Conservation (phyloP, 345 rosid species). For the Ceriops tagal region DNA sequence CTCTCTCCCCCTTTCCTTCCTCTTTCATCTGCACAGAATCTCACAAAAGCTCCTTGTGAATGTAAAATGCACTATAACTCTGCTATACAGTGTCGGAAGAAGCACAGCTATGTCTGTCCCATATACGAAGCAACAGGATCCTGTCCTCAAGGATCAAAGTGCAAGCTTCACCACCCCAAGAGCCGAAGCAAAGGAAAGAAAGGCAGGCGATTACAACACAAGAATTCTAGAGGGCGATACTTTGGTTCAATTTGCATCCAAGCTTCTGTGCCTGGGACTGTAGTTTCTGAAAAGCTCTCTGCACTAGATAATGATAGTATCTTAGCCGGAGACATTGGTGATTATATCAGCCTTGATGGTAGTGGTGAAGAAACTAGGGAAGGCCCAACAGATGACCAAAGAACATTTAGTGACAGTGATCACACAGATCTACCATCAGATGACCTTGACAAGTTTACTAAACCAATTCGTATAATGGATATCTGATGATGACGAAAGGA, state of each 20-base stretch:
- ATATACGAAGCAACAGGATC: conserved; percentile 65
- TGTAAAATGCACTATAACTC: conserved; percentile 35
- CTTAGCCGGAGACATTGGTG: conserved; percentile 35
- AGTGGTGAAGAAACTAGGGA: conserved; percentile 48
- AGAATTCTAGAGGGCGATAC: conserved; percentile 56
- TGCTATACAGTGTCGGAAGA: conserved; percentile 89
- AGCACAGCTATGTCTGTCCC: conserved; percentile 90
- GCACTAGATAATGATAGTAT: conserved; percentile 19
- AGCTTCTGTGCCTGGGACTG: conserved; percentile 31
- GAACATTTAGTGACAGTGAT: conserved; percentile 29
- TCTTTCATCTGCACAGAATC: conserved; percentile 8
- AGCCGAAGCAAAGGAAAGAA: conserved; percentile 54
- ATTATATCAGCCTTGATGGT: conserved; percentile 50
- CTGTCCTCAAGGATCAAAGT: conserved; percentile 74
- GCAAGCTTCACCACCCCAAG: conserved; percentile 95
- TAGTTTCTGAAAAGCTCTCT: conserved; percentile 25
- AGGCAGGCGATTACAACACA: conserved; percentile 47
- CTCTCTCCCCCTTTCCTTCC: background rate
- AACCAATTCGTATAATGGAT: conserved; percentile 55
- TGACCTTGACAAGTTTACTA: conserved; percentile 50
- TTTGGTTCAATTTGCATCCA: conserved; percentile 41
- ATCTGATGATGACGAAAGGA: background rate
- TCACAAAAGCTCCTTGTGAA: conserved; percentile 14
- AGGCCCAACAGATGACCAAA: conserved; percentile 22
- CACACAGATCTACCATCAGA: conserved; percentile 27